Evolutionary conservation across 2,329 filamentous ascomycete species (phyloP).

Genomic region (Hymenoscyphus infarciens): DNA sequence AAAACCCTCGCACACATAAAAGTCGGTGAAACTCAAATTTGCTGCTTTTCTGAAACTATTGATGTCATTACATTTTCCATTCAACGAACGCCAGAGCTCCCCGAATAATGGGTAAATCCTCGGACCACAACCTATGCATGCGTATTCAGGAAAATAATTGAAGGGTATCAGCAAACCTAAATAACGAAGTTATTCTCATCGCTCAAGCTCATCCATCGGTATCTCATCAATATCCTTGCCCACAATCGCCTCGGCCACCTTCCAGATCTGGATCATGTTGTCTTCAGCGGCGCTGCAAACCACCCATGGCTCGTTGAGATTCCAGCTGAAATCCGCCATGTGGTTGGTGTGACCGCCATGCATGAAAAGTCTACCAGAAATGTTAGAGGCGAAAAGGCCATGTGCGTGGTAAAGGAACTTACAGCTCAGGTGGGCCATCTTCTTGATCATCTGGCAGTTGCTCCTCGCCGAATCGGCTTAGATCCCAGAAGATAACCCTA

Average conservation of each 20-base stretch:
- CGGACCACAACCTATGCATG: neutral
- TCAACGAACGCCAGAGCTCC: neutral
- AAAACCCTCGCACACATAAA: too few relatives aligned
- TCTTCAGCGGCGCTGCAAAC: constrained; percentile 95
- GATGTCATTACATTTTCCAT: constrained; percentile 1
- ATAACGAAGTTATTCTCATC: constrained; percentile 35
- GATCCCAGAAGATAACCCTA: constrained; percentile 93
- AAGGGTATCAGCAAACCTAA: constrained; percentile 21
- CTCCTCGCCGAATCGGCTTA: constrained; percentile 87
- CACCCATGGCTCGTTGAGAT: constrained; percentile 93
- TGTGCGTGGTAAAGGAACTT: constrained; percentile 39
- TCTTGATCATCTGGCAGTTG: constrained; percentile 93
- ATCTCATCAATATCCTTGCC: constrained; percentile 73
- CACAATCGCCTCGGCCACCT: constrained; percentile 77
- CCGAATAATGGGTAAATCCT: neutral
- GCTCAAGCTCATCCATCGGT: constrained; percentile 72
- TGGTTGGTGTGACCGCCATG: constrained; percentile 97
- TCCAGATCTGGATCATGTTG: constrained; percentile 94
- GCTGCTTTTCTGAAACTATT: neutral
- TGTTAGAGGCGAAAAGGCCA: constrained; percentile 11
- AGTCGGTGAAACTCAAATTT: neutral
- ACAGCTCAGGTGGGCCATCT: constrained; percentile 93
- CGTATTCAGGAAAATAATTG: constrained; percentile 5
- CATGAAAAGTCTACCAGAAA: constrained; percentile 81
- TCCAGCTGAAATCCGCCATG: constrained; percentile 96